phyloP scores from a whole-genome alignment of 257 asterid species.

The Forsythia viridissima region DNA sequence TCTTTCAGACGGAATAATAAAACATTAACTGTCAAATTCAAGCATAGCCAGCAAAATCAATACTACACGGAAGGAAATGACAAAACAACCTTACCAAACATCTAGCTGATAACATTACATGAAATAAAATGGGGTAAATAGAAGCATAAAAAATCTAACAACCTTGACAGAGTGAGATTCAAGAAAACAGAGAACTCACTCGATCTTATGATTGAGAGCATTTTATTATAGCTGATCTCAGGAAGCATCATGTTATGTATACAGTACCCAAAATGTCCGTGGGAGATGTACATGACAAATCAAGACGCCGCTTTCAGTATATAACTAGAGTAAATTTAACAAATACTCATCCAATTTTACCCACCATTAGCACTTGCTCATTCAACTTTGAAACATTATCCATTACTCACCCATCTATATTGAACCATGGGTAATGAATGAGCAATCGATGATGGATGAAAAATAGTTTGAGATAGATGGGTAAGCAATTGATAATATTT shows the following conservation, averaged over 20 bases:
- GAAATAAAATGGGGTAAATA: neutral
- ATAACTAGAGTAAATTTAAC: no score
- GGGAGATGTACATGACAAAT: slow-evolving; percentile 5
- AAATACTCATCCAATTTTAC: no score
- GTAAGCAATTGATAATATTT: no score
- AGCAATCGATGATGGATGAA: no score
- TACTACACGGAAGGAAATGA: neutral
- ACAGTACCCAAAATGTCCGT: neutral
- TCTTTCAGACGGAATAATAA: neutral
- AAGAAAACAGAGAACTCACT: slow-evolving; percentile 25
- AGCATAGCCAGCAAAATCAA: neutral
- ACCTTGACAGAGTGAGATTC: slow-evolving; percentile 26
- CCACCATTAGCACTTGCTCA: no score
- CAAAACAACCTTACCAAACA: neutral
- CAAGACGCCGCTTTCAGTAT: slow-evolving; percentile 11
- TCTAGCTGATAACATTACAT: neutral
- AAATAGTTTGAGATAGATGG: no score
- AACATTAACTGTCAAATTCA: neutral
- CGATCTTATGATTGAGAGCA: slow-evolving; percentile 7
- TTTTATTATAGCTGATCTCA: slow-evolving; percentile 22
- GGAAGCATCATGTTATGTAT: slow-evolving; percentile 19
- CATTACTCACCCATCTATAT: no score
- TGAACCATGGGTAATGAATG: no score
- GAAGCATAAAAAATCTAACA: slow-evolving; percentile 18
- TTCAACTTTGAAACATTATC: no score